These are phyloP conservation scores for Chloranthus sessilifolius DNA, from an alignment of 164 flowering plant species.

Conservation along the genomic window DNA sequence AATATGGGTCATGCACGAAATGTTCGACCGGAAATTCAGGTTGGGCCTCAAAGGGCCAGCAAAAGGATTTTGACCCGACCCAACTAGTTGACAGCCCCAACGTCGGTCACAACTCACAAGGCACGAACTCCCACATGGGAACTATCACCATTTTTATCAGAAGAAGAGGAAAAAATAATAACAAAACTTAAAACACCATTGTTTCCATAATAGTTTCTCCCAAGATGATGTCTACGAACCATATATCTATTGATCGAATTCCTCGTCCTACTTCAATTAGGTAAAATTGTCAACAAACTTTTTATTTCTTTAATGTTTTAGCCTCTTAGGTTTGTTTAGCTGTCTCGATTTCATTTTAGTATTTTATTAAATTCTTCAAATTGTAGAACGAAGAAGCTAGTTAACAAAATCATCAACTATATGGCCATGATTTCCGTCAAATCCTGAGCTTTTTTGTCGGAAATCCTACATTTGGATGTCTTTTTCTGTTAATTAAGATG, in stretches of 20 bases:
- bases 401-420: background rate
- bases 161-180: background rate
- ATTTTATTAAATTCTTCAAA: background rate
- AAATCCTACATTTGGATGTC: background rate
- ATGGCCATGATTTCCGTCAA: background rate
- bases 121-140: background rate
- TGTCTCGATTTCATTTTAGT: background rate
- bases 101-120: background rate
- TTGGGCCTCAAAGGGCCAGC: background rate
- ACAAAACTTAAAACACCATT: background rate
- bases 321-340: background rate
- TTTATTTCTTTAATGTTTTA: background rate
- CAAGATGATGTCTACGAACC: constrained; percentile 28
- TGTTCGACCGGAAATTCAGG: too few species aligned
- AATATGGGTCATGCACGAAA: too few species aligned
- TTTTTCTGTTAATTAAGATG: too few species aligned
- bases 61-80: background rate
- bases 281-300: background rate
- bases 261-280: constrained; percentile 11
- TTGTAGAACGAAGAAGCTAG: background rate
- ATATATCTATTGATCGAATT: constrained; percentile 13
- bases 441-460: background rate
- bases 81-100: background rate
- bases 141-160: background rate
- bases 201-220: background rate